A percentile compares a stretch with the other conserved stretches of the same genome.
These are phyloP conservation scores for Priceomyces medius DNA, from an alignment of 805 yeast species.

Conservation along the genomic window DNA sequence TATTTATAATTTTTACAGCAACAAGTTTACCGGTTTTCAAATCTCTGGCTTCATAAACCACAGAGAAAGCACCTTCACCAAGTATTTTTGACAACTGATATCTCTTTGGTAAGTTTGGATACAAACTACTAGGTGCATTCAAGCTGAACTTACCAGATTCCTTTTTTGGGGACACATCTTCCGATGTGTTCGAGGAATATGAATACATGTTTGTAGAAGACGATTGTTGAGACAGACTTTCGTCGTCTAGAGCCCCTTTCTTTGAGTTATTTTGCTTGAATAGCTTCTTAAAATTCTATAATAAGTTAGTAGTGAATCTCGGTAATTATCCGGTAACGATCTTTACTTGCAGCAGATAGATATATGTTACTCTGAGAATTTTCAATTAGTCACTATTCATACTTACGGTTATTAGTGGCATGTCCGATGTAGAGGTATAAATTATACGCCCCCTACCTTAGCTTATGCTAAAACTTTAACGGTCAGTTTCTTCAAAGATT, in stretches of 20 bases:
- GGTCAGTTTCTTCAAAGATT: not conserved
- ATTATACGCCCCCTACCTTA: not conserved
- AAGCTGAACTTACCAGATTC: conserved; percentile 3
- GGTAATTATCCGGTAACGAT: too few relatives aligned
- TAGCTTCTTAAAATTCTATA: conserved; percentile 2
- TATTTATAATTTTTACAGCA: conserved; percentile 76
- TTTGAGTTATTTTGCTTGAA: not conserved
- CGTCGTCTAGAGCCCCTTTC: not conserved
- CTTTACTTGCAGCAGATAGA: not conserved
- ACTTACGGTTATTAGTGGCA: conserved; percentile 3
- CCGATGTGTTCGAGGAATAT: not conserved
- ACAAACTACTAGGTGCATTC: conserved; percentile 9
- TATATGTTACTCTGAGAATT: not conserved
- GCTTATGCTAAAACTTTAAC: not conserved
- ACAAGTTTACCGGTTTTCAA: conserved; percentile 42
- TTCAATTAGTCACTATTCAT: not conserved
- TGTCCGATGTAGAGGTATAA: not conserved
- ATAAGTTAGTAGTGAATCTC: conserved; percentile 2
- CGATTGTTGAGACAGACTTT: conserved; percentile 2
- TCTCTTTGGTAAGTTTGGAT: conserved; percentile 27
- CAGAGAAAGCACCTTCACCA: conserved; percentile 90
- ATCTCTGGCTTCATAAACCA: conserved; percentile 72
- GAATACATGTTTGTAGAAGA: not conserved
- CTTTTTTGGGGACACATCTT: conserved; percentile 2
- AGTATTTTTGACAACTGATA: conserved; percentile 35